Evolutionary conservation across 2,329 filamentous ascomycete species (phyloP).

Genomic region (Neonectria faginata): DNA sequence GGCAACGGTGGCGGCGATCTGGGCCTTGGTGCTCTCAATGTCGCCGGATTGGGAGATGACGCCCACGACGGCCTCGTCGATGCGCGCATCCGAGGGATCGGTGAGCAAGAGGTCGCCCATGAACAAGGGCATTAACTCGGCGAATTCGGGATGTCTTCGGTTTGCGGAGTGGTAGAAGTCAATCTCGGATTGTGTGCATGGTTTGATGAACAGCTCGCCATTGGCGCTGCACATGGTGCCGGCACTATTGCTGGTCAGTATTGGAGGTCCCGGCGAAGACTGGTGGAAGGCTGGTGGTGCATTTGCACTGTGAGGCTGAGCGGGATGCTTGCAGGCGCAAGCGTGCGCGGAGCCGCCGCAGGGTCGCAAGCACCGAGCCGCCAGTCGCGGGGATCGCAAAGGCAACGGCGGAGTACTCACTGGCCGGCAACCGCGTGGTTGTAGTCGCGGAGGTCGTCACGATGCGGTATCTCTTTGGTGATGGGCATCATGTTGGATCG

Average conservation of each 20-base stretch:
- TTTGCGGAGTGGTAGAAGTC: conserved; percentile 85
- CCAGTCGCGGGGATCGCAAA: conserved; percentile 2
- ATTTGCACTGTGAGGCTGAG: conserved; percentile 21
- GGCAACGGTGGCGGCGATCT: conserved; percentile 49
- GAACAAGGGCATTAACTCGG: conserved; percentile 84
- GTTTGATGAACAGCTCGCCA: conserved; percentile 92
- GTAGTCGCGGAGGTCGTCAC: conserved; percentile 74
- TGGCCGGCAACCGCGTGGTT: conserved; percentile 85
- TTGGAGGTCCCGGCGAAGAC: background rate
- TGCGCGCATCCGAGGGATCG: conserved; percentile 60
- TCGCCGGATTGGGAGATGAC: conserved; percentile 55
- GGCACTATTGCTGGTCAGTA: conserved; percentile 68
- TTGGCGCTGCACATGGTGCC: conserved; percentile 87
- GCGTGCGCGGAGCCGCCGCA: conserved; percentile 16
- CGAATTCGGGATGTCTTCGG: conserved; percentile 76
- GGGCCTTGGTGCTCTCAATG: conserved; percentile 49
- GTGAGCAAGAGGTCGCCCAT: conserved; percentile 83
- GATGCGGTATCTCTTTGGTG: conserved; percentile 62
- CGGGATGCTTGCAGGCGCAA: conserved; percentile 5
- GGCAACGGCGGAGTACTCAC: conserved; percentile 63
- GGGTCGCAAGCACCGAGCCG: conserved; percentile 22
- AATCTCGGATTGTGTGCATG: conserved; percentile 87
- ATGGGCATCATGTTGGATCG: conserved; percentile 41
- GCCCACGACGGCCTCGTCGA: conserved; percentile 62
- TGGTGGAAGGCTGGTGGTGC: background rate